Percentiles rank a stretch among this genome's conserved stretches.
Evolutionary conservation across 306 rosid genomes (phyloP).

Genomic region (Cucumis melo): DNA sequence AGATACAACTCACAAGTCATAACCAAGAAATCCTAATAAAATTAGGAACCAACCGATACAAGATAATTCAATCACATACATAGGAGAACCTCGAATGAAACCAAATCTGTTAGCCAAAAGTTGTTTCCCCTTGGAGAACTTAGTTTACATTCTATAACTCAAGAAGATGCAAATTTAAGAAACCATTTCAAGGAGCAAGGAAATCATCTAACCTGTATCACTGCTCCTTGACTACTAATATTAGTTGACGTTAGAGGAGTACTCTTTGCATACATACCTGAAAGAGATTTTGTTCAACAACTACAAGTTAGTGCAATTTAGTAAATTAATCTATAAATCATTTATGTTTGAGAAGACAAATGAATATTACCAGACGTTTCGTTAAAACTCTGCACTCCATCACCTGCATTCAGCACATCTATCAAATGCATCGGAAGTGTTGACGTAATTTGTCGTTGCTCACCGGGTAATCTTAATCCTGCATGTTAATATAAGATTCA

Average conservation of each 20-base stretch:
- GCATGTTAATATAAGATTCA: constrained; percentile 12
- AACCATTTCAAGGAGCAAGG: constrained; percentile 7
- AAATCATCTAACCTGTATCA: constrained; percentile 52
- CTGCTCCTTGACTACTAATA: constrained; percentile 42
- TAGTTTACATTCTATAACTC: background rate
- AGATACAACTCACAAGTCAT: background rate
- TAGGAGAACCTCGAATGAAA: background rate
- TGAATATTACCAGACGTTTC: constrained; percentile 43
- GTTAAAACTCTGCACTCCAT: constrained; percentile 39
- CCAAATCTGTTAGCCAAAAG: background rate
- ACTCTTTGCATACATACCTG: constrained; percentile 62
- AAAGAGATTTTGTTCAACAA: constrained; percentile 10
- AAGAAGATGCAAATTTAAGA: background rate
- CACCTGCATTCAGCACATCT: constrained; percentile 49
- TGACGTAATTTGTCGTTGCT: constrained; percentile 66
- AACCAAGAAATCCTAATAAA: background rate
- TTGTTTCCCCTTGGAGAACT: background rate
- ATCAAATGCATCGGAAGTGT: constrained; percentile 79
- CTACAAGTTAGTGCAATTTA: background rate
- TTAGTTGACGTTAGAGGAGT: constrained; percentile 38
- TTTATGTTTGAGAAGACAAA: constrained; percentile 11
- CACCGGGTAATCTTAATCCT: constrained; percentile 59
- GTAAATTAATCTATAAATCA: constrained; percentile 1
- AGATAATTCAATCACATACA: background rate
- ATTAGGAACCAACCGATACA: background rate